Evolutionary conservation across 2,329 filamentous ascomycete species (phyloP).

Genomic region (Pochonia chlamydosporia): DNA sequence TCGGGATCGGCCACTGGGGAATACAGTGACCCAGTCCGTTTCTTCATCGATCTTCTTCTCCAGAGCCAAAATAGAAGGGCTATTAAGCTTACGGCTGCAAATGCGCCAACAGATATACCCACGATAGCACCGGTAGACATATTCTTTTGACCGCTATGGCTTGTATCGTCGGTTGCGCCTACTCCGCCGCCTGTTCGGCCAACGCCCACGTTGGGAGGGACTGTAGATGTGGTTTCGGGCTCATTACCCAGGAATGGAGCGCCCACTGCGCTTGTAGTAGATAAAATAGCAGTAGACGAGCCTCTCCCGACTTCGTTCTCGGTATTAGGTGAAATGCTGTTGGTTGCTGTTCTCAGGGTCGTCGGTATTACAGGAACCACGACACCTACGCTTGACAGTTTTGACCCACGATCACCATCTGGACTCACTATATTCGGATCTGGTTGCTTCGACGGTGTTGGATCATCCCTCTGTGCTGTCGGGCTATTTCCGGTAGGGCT

Average conservation of each 20-base stretch:
- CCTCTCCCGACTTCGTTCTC: neutral
- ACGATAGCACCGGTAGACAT: conserved; percentile 34
- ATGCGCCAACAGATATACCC: conserved; percentile 44
- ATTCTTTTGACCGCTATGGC: neutral
- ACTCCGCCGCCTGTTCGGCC: too few relatives aligned
- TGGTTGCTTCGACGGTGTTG: neutral
- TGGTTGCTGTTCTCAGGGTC: neutral
- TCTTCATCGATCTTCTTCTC: conserved; percentile 28
- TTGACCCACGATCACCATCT: neutral
- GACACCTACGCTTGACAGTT: neutral
- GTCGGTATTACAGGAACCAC: neutral
- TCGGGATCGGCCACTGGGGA: conserved; percentile 22
- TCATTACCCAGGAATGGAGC: neutral
- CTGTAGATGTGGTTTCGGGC: neutral
- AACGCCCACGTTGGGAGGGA: too few relatives aligned
- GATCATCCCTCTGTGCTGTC: neutral
- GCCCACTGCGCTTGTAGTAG: neutral
- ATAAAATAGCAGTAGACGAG: neutral
- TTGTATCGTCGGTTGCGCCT: neutral
- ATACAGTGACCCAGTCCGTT: neutral
- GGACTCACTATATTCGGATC: neutral
- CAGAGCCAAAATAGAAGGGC: conserved; percentile 46
- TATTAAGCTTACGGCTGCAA: conserved; percentile 36
- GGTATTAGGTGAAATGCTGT: neutral
- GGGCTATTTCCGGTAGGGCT: neutral